Conservation (phyloP, 495 filamentous ascomycete genomes). For the Aspergillus sclerotiicarbonarius region DNA sequence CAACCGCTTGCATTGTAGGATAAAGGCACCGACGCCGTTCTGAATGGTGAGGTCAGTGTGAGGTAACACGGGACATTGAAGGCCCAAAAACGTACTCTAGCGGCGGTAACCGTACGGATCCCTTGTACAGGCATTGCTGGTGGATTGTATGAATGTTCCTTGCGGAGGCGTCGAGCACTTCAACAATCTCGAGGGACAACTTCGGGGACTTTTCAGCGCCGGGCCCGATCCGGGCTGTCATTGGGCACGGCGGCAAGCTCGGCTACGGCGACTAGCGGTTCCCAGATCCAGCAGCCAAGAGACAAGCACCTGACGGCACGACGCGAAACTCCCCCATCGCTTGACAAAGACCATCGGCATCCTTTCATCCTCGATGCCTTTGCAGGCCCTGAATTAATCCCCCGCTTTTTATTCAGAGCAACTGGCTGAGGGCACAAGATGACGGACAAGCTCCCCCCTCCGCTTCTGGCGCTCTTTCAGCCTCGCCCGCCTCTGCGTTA, state of each 20-base stretch:
- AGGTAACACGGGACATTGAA: not conserved
- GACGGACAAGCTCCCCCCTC: constrained; percentile 94
- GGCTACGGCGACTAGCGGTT: constrained; percentile 20
- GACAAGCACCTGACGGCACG: not conserved
- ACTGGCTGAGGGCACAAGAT: constrained; percentile 45
- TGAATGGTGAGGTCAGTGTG: constrained; percentile 30
- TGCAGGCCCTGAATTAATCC: constrained; percentile 5
- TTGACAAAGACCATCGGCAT: not conserved
- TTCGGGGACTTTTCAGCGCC: constrained; percentile 20
- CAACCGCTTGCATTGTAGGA: constrained; percentile 92
- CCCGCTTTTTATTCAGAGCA: not conserved
- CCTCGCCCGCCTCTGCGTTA: constrained; percentile 89
- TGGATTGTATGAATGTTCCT: constrained; percentile 8
- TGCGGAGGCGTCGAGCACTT: constrained; percentile 4
- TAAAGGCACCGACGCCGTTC: constrained; percentile 97
- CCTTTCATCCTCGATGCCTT: constrained; percentile 7
- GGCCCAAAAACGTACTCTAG: constrained; percentile 31
- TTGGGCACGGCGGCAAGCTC: constrained; percentile 26
- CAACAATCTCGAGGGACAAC: constrained; percentile 5
- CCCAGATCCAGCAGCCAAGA: not conserved
- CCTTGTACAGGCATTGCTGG: constrained; percentile 68
- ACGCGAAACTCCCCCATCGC: constrained; percentile 15
- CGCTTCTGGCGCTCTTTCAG: constrained; percentile 89
- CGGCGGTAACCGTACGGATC: constrained; percentile 42
- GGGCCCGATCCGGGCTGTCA: constrained; percentile 7